Evolutionary conservation across 2,329 filamentous ascomycete species (phyloP), one percentile per base, ranked within the genome.

Genomic region (Cryphonectria parasitica): DNA sequence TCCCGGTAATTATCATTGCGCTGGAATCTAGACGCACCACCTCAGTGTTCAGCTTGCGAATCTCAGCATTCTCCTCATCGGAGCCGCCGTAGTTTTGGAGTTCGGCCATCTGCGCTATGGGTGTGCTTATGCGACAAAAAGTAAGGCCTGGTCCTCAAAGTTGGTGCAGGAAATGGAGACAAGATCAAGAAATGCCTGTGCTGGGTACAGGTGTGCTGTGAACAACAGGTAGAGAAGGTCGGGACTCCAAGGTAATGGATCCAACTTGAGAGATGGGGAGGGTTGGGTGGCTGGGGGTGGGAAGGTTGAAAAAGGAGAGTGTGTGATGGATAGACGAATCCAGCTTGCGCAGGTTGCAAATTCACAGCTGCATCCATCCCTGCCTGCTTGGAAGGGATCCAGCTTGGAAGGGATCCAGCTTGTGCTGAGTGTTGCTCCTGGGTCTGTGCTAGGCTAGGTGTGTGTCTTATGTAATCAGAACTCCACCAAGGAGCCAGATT

Each of bases 61-160:
- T 89, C 83, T 95, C 92, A 73, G 88, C 88, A 79, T 92, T 93
- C 83, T 96, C 93, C 82, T 95, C 93, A 54, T 95, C 92, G 34
- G 89, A 88, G 77, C 90, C 89, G 76, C 90, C 91, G 79, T 88
- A 94, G 77, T 89, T 87, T 74, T 82, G 83, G 81, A 91, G 91
- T 81, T 94, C 92, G 76, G 88, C 88, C 91, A 94, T 94, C 73
- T 77, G 28, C 54, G 67, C 45, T 49, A 22, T 8, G 45, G 22
- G 58, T 56, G 68, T 69, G 68, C 65, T 66, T 64, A 54, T 25
- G 69, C 65, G 72, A 72, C 64, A 58, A 58, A 56, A 52, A 49
- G 61, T 45, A 64, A 66, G 45, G 63, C 62, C 69, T 66, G 60
- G n/a, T 52, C 25, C 22, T 4, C 34, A 28, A 41, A 61, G 56